These are phyloP conservation scores for Pyrenophora graminea DNA, from an alignment of 2,329 filamentous ascomycete genomes.

Conservation along the genomic window DNA sequence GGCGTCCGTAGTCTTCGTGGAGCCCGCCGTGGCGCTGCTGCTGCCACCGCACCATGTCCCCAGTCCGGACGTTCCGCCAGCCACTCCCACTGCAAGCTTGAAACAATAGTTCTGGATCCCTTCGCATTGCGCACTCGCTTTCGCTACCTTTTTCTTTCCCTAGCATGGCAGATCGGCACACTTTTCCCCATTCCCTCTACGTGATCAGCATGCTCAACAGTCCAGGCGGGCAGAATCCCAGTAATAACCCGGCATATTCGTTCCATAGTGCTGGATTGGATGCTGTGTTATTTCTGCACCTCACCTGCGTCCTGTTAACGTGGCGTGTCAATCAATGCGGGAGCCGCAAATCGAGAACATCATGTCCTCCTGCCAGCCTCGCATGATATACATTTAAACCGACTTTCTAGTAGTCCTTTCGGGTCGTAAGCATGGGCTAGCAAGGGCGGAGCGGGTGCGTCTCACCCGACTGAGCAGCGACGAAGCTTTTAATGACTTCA, in stretches of 20 bases:
- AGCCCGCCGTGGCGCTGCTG: conserved; percentile 3
- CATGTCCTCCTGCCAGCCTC: background rate
- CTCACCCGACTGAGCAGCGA: too few relatives aligned
- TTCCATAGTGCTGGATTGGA: conserved; percentile 26
- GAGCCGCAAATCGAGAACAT: conserved; percentile 11
- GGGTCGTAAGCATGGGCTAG: background rate
- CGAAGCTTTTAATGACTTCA: too few relatives aligned
- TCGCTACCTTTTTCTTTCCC: conserved; percentile 2
- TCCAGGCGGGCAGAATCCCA: conserved; percentile 9
- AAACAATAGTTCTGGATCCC: conserved; percentile 3
- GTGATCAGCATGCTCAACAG: conserved; percentile 21
- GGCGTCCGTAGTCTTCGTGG: conserved; percentile 3
- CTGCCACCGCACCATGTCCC: conserved; percentile 5
- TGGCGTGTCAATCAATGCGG: conserved; percentile 21
- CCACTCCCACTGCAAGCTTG: conserved; percentile 10
- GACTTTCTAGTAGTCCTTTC: background rate
- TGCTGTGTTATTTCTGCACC: conserved; percentile 13
- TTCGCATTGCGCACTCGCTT: conserved; percentile 1
- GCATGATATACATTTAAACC: conserved; percentile 26
- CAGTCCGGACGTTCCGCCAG: conserved; percentile 12
- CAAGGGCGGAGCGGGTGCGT: background rate
- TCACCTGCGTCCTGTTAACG: conserved; percentile 23
- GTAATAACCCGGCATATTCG: conserved; percentile 11
- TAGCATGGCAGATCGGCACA: conserved; percentile 5
- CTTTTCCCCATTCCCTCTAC: conserved; percentile 10